phyloP scores from a whole-genome alignment of 176 grass and related monocot species.

The Olyra latifolia region DNA sequence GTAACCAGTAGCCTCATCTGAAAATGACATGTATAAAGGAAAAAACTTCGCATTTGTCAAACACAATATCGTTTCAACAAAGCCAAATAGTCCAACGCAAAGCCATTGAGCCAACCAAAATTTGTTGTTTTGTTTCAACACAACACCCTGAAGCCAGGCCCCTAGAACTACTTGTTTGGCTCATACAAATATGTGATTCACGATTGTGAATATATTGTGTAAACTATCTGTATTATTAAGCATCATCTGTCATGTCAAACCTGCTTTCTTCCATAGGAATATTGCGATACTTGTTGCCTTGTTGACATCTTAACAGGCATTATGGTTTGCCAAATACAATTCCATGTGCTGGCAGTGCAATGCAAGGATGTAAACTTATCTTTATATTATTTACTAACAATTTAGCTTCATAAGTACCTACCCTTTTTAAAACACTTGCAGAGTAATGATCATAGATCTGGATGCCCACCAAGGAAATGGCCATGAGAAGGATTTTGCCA shows the following conservation, averaged over 20 bases:
- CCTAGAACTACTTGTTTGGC: not conserved
- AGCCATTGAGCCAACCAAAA: too few species aligned
- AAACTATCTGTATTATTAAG: not conserved
- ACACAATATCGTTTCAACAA: too few species aligned
- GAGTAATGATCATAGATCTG: slow-evolving; percentile 95
- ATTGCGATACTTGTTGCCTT: not conserved
- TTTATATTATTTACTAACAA: not conserved
- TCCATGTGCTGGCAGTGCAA: not conserved
- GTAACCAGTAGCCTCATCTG: too few species aligned
- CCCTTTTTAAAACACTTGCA: slow-evolving; percentile 34
- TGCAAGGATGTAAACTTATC: not conserved
- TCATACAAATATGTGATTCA: not conserved
- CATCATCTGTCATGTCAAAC: not conserved
- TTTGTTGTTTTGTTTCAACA: too few species aligned
- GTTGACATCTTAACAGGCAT: not conserved
- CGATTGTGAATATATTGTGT: not conserved
- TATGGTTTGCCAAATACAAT: not conserved
- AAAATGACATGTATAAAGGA: too few species aligned
- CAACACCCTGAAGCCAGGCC: too few species aligned
- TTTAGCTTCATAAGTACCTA: not conserved
- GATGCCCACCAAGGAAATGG: slow-evolving; percentile 99
- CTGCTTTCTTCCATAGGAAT: not conserved
- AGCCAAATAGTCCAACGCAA: too few species aligned
- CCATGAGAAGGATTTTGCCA: slow-evolving; percentile 85
- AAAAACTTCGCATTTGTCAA: too few species aligned